Base-by-base conservation (phyloP, 371 early-diverging fungal genomes). In the Fennellomyces sp. region DNA sequence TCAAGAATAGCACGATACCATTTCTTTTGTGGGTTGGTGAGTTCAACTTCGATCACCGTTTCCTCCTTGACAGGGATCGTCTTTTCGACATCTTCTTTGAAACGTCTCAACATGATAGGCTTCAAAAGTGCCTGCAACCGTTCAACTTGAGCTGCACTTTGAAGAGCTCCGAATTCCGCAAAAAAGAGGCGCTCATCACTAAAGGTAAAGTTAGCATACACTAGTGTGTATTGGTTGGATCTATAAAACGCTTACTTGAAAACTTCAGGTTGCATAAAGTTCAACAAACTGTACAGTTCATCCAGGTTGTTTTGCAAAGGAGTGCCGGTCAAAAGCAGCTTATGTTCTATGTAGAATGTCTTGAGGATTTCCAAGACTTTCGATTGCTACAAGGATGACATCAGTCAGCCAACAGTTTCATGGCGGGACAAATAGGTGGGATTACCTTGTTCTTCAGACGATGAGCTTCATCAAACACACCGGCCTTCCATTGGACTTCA, bases 381-480 rank as follows among this genome's bases (percentile, higher is more conserved):
- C 45, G 81, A 81, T 61, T 76, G 71, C 62, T 64, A 54, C 2
- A 49, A 21, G 26, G 19, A 19, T 41, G 15, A 0, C 52, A n/a
- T n/a, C n/a, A n/a, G n/a, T n/a, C n/a, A n/a, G n/a, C n/a, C n/a
- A n/a, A n/a, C n/a, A n/a, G n/a, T n/a, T n/a, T n/a, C n/a, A n/a
- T n/a, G n/a, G n/a, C n/a, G n/a, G n/a, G n/a, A n/a, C n/a, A n/a
- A n/a, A n/a, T n/a, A n/a, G n/a, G n/a, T n/a, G n/a, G n/a, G n/a
- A n/a, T n/a, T 58, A 71, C 72, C 56, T 84, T 87, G 74, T 96
- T 96, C 73, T 99, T 99, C 42, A 99, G 78, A 42, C 95, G 81
- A 75, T 99, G 99, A 1, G 97, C 99, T 75, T 97, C 99, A 74
- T 99, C 99, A 56, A 99, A 88, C 13, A 97, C 91, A 36, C 86